Conservation (phyloP, 208 protist species). For the Crithidia brevicula region DNA sequence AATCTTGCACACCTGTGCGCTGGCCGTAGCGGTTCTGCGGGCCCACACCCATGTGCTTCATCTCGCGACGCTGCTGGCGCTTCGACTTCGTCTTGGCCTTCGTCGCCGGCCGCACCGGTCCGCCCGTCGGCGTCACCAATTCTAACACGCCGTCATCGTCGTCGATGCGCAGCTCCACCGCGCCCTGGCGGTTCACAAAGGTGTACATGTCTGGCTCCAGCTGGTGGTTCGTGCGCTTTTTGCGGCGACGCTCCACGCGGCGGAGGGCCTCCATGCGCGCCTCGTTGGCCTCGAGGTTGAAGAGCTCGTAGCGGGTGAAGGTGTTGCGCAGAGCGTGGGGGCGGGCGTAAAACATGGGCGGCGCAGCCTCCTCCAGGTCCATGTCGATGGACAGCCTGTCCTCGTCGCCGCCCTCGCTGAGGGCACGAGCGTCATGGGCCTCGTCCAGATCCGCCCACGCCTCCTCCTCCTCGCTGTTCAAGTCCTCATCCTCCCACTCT, state of each 20-base stretch:
- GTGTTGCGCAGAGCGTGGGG: constrained; percentile 40
- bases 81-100: constrained; percentile 65
- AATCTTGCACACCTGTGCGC: constrained; percentile 67
- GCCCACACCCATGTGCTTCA: constrained; percentile 55
- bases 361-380: constrained; percentile 37
- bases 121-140: constrained; percentile 36
- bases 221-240: constrained; percentile 77
- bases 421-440: constrained; percentile 39
- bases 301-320: constrained; percentile 74
- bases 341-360: constrained; percentile 76
- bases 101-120: constrained; percentile 33
- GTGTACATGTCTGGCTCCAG: constrained; percentile 73
- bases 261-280: constrained; percentile 36
- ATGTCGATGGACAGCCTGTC: constrained; percentile 42
- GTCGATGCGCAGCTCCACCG: constrained; percentile 86
- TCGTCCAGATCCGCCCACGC: constrained; percentile 75
- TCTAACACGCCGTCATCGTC: constrained; percentile 90
- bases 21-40: constrained; percentile 68
- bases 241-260: constrained; percentile 45
- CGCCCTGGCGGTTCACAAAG: constrained; percentile 78
- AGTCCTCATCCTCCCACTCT: constrained; percentile 50
- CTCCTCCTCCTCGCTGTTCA: constrained; percentile 69
- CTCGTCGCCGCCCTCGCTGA: constrained; percentile 31
- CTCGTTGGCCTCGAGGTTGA: constrained; percentile 79
- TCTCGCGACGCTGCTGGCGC: constrained; percentile 66